Evolutionary conservation across 805 yeast genomes (phyloP).

Genomic region (Babjeviella inositovora): DNA sequence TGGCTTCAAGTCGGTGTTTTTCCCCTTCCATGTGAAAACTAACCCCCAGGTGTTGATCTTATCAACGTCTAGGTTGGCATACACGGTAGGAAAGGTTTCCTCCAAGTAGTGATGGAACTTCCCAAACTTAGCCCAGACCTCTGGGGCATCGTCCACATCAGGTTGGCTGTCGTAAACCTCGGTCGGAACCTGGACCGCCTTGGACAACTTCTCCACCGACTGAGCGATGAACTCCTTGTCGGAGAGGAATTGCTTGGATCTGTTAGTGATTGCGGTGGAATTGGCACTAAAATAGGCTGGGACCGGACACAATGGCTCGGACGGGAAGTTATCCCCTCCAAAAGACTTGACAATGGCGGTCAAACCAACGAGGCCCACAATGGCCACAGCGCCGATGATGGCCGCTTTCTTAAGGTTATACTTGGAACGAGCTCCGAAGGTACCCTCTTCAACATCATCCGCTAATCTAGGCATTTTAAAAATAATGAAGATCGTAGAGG

Average conservation of each 20-base stretch:
- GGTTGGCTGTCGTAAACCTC: constrained; percentile 37
- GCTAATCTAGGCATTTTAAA: too few relatives aligned
- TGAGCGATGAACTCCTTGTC: constrained; percentile 17
- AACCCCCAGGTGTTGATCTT: constrained; percentile 17
- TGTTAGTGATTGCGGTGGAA: too few relatives aligned
- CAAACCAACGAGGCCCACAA: too few relatives aligned
- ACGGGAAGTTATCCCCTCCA: too few relatives aligned
- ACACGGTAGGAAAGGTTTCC: constrained; percentile 14
- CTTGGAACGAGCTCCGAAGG: too few relatives aligned
- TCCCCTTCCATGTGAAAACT: constrained; percentile 17
- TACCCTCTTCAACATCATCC: too few relatives aligned
- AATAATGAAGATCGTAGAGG: too few relatives aligned
- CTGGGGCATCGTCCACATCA: constrained; percentile 31
- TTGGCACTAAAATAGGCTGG: too few relatives aligned
- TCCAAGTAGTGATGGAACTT: constrained; percentile 15
- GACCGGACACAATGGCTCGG: too few relatives aligned
- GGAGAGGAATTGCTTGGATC: constrained; percentile 3
- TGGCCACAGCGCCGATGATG: too few relatives aligned
- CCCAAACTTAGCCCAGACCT: constrained; percentile 23
- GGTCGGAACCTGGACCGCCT: constrained; percentile 53
- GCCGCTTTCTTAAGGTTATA: too few relatives aligned
- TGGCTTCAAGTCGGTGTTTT: constrained; percentile 15
- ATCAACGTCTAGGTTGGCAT: constrained; percentile 9
- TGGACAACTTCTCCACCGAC: constrained; percentile 29
- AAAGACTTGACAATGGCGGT: too few relatives aligned